Percentiles rank a stretch among this genome's conserved stretches.
Conservation (phyloP, 192 early-diverging fungal genomes). For the Backusella macrospora region DNA sequence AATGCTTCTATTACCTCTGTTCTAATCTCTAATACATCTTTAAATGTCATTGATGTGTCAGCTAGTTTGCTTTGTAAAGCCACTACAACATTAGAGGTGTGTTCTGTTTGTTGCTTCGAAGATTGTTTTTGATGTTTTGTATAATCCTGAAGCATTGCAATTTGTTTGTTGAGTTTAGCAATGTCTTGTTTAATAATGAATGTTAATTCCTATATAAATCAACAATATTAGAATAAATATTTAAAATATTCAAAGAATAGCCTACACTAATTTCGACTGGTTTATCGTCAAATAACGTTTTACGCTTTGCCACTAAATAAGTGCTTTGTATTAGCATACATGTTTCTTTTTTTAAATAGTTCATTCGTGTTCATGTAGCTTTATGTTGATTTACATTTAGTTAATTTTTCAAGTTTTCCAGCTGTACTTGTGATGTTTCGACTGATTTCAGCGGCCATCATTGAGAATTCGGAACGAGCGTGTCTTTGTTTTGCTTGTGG, state of each 20-base stretch:
- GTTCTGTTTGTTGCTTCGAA: constrained; percentile 81
- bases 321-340: neutral
- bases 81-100: constrained; percentile 90
- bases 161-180: constrained; percentile 91
- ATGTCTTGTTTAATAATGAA: constrained; percentile 97
- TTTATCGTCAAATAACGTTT: constrained; percentile 96
- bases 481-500: constrained; percentile 24
- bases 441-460: constrained; percentile 81
- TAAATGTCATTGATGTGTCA: constrained; percentile 87
- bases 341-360: neutral
- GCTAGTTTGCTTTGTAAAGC: constrained; percentile 91
- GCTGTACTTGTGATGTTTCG: constrained; percentile 87
- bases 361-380: neutral
- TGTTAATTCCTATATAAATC: constrained; percentile 72
- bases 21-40: constrained; percentile 94
- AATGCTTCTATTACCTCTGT: constrained; percentile 56
- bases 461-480: constrained; percentile 73
- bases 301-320: constrained; percentile 82
- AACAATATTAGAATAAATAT: neutral
- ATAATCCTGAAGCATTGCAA: constrained; percentile 80
- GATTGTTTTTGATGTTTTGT: constrained; percentile 52
- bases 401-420: constrained; percentile 82
- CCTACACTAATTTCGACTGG: constrained; percentile 90
- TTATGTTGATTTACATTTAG: constrained; percentile 55
- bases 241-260: neutral